Base-by-base conservation (phyloP, 192 early-diverging fungal genomes). In the Backusella macrospora region DNA sequence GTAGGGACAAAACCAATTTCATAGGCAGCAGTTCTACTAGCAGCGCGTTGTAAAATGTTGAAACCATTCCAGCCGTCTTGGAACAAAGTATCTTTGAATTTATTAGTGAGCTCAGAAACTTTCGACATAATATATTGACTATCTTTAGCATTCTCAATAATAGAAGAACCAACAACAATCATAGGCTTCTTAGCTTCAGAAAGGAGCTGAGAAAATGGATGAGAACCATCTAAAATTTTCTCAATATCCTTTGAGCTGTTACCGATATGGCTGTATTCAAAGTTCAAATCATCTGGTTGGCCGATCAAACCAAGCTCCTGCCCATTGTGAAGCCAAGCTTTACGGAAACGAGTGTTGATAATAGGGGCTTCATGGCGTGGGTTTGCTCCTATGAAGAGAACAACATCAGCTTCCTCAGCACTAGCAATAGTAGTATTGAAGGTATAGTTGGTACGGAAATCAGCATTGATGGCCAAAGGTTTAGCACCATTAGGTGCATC, bases 331-430 rank as follows among this genome's bases (percentile, higher is more conserved):
- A 99, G 85, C 78, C 92, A 99, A 18, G 94, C 90, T 83, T 97
- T 98, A 73, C 96, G 90, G 74, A 99, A 92, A 52, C 97, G 92
- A 26, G 96, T 94, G 84, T 99, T 98, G 68, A 99, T 81, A 79
- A 98, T 93, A 34, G 97, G 84, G 4, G 94, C 97, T 83, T 99
- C 97, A 72, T 94, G 96, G 18, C 96, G 92, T 26, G 97, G 97
- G 85, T 99, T 97, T 18, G 96, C 92, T 23, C 96, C 97, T 44
- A 99, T 81, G 38, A 99, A 80, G 40, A 99, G 86, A 13, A 99
- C 83, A 7, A 87, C 92, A 77, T 99, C 97, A n/a, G 97, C 97
- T 42, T 93, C 90, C 82, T 99, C 97, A 52, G 95, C 87, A 44
- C 94, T 94, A n/a, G 88, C 87, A 68, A 99, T 89, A 45, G 91